phyloP scores from a whole-genome alignment of 371 early-diverging fungal genomes.

The Phascolomyces articulosus region DNA sequence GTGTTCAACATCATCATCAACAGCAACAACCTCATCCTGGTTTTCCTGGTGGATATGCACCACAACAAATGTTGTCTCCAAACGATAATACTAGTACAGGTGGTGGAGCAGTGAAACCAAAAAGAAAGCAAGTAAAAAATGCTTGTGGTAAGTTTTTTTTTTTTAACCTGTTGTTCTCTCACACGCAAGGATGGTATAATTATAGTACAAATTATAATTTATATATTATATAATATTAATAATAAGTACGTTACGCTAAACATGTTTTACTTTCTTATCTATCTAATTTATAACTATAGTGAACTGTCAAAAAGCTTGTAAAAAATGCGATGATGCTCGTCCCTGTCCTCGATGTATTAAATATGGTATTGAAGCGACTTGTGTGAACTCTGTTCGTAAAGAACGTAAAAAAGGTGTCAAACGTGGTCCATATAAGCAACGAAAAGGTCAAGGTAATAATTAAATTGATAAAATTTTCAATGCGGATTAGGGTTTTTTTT shows the following conservation, averaged over 20 bases:
- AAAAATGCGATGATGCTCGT: slow-evolving; percentile 88
- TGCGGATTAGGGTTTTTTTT: not conserved
- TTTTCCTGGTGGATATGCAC: not conserved
- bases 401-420: slow-evolving; percentile 85
- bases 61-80: not conserved
- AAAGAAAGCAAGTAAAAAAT: slow-evolving; percentile 79
- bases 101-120: slow-evolving; percentile 22
- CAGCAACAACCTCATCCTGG: slow-evolving; percentile 9
- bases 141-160: slow-evolving; percentile 69
- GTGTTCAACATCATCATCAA: slow-evolving; percentile 6
- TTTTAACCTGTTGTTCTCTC: not conserved
- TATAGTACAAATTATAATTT: not conserved
- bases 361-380: slow-evolving; percentile 71
- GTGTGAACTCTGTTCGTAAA: slow-evolving; percentile 83
- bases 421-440: slow-evolving; percentile 79
- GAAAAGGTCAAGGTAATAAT: slow-evolving; percentile 32
- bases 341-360: slow-evolving; percentile 88
- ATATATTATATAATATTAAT: not conserved
- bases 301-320: slow-evolving; percentile 92
- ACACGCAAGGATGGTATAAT: not conserved
- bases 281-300: slow-evolving; percentile 37
- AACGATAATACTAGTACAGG: not conserved
- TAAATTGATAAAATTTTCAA: slow-evolving; percentile 5
- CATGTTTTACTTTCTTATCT: not conserved
- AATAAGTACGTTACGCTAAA: not conserved